Percentiles rank a stretch among this genome's conserved stretches.
Conservation (phyloP, 106 monocot species). For the Cymbidium sinense region DNA sequence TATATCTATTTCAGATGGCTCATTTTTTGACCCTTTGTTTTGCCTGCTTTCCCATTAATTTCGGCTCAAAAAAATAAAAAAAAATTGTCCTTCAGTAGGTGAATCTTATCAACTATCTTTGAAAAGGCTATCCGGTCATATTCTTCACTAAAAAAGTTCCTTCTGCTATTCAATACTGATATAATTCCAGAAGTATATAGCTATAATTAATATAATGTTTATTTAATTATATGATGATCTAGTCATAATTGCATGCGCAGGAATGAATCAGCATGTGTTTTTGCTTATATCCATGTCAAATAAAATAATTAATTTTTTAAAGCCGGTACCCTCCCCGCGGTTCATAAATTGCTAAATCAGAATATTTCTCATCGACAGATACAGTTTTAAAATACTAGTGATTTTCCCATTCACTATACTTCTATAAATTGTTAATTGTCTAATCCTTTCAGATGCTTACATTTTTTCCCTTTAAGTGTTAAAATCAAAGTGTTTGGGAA, state of each 20-base stretch:
- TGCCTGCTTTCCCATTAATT: background rate
- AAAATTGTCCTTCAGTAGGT: background rate
- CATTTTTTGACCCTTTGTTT: background rate
- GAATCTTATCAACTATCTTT: background rate
- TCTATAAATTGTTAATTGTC: too few species aligned
- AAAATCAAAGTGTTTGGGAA: too few species aligned
- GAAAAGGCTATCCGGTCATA: background rate
- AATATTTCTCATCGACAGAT: background rate
- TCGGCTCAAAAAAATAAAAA: background rate
- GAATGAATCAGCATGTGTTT: background rate
- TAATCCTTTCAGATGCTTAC: too few species aligned
- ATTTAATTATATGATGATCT: too few species aligned
- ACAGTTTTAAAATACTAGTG: too few species aligned
- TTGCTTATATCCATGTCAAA: background rate
- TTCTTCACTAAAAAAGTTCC: background rate
- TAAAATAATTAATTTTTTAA: background rate
- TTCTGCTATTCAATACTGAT: background rate
- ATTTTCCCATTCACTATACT: too few species aligned
- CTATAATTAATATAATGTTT: too few species aligned
- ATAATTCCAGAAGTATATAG: background rate
- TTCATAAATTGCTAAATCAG: background rate
- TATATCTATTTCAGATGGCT: background rate
- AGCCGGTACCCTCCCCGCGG: background rate
- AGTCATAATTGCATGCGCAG: background rate
- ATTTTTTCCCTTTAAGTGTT: too few species aligned